Conservation (phyloP, 208 protist species). For the Zelonia costaricensis region DNA sequence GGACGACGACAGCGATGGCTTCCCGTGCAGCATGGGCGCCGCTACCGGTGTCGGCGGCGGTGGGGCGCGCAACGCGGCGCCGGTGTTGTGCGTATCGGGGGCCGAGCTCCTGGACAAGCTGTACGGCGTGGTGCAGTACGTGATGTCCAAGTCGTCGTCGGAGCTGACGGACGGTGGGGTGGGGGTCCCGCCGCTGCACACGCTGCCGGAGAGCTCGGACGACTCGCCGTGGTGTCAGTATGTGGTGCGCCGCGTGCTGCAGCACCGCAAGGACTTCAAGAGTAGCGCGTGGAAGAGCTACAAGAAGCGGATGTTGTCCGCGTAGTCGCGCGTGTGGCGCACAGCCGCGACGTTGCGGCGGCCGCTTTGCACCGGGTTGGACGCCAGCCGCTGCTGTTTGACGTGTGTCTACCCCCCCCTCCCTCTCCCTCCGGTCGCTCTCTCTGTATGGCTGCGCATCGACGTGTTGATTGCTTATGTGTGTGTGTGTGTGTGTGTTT, state of each 20-base stretch:
- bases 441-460: background rate
- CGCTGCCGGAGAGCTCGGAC: constrained; percentile 42
- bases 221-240: constrained; percentile 74
- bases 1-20: background rate
- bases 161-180: constrained; percentile 46
- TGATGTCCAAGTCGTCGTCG: constrained; percentile 52
- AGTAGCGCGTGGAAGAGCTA: constrained; percentile 23
- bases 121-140: constrained; percentile 50
- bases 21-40: background rate
- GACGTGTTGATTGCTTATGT: background rate
- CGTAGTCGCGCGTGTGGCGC: background rate
- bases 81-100: constrained; percentile 6
- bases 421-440: too few relatives aligned
- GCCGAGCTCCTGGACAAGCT: constrained; percentile 41
- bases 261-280: constrained; percentile 48
- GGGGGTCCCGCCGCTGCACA: constrained; percentile 51
- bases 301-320: constrained; percentile 3
- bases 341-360: background rate
- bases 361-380: background rate
- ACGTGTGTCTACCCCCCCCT: background rate
- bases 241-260: constrained; percentile 51
- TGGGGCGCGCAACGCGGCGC: background rate
- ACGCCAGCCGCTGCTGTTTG: background rate
- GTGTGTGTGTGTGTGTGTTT: background rate
- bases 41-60: background rate